A percentile compares a stretch with the other conserved stretches of the same genome.
These are phyloP conservation scores for Volvariella volvacea DNA, from an alignment of 1,284 basidiomycete species.

Conservation along the genomic window DNA sequence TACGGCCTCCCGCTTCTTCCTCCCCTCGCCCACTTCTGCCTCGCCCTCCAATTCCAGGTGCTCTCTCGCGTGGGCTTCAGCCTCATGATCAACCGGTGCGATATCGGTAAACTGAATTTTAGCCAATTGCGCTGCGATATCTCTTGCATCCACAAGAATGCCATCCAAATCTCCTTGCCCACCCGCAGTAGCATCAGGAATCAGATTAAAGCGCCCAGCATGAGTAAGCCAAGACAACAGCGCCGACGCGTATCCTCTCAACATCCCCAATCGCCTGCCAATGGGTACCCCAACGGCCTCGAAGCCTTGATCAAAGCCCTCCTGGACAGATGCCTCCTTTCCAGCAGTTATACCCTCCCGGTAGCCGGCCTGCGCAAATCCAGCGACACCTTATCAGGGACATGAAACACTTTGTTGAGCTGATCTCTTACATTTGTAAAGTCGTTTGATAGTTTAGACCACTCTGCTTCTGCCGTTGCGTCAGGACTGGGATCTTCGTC, in stretches of 20 bases:
- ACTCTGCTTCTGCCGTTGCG: slow-evolving; percentile 41
- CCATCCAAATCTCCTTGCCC: neutral
- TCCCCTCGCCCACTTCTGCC: slow-evolving; percentile 37
- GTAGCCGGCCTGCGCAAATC: slow-evolving; percentile 65
- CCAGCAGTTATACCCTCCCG: slow-evolving; percentile 84
- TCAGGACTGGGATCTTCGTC: slow-evolving; percentile 24
- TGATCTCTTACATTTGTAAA: slow-evolving; percentile 52
- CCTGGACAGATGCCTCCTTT: slow-evolving; percentile 73
- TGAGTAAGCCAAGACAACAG: slow-evolving; percentile 45
- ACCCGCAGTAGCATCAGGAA: neutral
- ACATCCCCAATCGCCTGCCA: slow-evolving; percentile 63
- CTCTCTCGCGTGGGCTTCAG: slow-evolving; percentile 61
- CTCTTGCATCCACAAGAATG: slow-evolving; percentile 34
- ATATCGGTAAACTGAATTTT: slow-evolving; percentile 61
- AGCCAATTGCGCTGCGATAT: slow-evolving; percentile 46
- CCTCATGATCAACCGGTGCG: slow-evolving; percentile 63
- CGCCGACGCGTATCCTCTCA: slow-evolving; percentile 63
- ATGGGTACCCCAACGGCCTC: slow-evolving; percentile 64
- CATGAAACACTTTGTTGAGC: slow-evolving; percentile 1
- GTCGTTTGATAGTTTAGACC: slow-evolving; percentile 56
- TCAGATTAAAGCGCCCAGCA: too few species aligned
- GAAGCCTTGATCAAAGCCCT: slow-evolving; percentile 79
- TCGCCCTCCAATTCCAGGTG: slow-evolving; percentile 40
- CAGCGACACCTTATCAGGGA: too few species aligned
- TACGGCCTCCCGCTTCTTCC: slow-evolving; percentile 42